Conservation (phyloP, 176 grass and related monocot species). For the Zoysia japonica region DNA sequence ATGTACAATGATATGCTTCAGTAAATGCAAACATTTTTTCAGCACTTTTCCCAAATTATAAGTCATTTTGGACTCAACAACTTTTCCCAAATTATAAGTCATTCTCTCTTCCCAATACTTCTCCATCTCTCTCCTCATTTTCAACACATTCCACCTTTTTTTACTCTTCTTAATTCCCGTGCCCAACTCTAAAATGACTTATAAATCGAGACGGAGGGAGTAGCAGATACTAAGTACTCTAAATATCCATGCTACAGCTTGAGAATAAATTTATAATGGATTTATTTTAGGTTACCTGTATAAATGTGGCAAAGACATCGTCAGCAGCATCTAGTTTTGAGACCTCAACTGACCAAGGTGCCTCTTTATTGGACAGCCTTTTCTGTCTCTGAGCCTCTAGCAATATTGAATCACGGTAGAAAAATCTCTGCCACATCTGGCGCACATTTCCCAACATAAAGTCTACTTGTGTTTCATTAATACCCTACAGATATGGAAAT, state of each 20-base stretch:
- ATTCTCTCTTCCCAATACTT: too few species aligned
- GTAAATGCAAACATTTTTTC: conserved; percentile 6
- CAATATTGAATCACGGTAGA: conserved; percentile 85
- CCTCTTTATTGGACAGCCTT: conserved; percentile 62
- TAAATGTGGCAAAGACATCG: conserved; percentile 89
- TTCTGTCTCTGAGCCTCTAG: conserved; percentile 82
- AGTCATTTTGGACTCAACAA: too few species aligned
- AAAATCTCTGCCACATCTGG: conserved; percentile 83
- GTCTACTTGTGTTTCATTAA: conserved; percentile 79
- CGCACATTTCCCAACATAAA: conserved; percentile 89
- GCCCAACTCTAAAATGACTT: too few species aligned
- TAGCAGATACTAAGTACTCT: neutral
- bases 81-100: too few species aligned
- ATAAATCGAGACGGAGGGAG: too few species aligned
- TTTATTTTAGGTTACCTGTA: conserved; percentile 62
- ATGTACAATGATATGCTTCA: neutral
- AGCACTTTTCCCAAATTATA: neutral
- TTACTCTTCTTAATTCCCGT: too few species aligned
- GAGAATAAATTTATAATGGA: neutral
- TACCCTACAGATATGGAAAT: conserved; percentile 44
- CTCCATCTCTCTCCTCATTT: too few species aligned
- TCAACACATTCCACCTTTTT: too few species aligned
- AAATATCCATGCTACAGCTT: neutral
- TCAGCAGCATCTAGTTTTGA: conserved; percentile 74
- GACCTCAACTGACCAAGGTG: conserved; percentile 76